These are phyloP conservation scores for Ophiostoma perfectum DNA, from an alignment of 2,329 filamentous ascomycete species.

Conservation along the genomic window DNA sequence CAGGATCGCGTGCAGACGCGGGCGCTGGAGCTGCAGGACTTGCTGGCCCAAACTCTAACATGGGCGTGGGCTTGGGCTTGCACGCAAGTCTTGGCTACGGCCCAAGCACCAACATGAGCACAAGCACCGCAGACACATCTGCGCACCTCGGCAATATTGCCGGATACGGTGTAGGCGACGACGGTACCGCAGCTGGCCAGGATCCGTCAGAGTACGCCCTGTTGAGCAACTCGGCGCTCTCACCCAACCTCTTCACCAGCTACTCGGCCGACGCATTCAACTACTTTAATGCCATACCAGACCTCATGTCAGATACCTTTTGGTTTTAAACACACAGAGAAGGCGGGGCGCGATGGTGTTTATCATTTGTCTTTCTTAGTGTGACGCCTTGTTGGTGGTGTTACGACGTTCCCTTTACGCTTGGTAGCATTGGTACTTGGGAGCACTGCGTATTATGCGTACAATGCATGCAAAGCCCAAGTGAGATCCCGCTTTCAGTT, in stretches of 20 bases:
- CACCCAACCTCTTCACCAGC: not conserved
- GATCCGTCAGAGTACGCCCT: not conserved
- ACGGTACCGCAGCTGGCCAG: not conserved
- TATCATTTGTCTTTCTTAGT: not conserved
- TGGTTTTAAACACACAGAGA: not conserved
- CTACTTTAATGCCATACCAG: not conserved
- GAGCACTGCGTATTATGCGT: too few relatives aligned
- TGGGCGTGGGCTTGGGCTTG: not conserved
- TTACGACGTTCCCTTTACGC: not conserved
- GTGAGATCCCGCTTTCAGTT: not conserved
- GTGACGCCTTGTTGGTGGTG: not conserved
- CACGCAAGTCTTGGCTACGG: not conserved
- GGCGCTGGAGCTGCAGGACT: too few relatives aligned
- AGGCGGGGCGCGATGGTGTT: not conserved
- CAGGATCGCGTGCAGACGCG: not conserved
- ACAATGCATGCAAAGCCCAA: not conserved
- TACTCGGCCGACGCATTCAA: conserved; percentile 1
- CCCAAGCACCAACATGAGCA: not conserved
- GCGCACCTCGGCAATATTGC: conserved; percentile 4
- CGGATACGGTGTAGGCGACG: not conserved
- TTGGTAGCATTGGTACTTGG: not conserved
- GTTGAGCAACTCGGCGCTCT: not conserved
- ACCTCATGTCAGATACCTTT: not conserved
- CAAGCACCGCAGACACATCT: not conserved
- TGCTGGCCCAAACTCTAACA: not conserved